A percentile compares a stretch with the other conserved stretches of the same genome.
Conservation (phyloP, 371 early-diverging fungal genomes). For the Circinella umbellata region DNA sequence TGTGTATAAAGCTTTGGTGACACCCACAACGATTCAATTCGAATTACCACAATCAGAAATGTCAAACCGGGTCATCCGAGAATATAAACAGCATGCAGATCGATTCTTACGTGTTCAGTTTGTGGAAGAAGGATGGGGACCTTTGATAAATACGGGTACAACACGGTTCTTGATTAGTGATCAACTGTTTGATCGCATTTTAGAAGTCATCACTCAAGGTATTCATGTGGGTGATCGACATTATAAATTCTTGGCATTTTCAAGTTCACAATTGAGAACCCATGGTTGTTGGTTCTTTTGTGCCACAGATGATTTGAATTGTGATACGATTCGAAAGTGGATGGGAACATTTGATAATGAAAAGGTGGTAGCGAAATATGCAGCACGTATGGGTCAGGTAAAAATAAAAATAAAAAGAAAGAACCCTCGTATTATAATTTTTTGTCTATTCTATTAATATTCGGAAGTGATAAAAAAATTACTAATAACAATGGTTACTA, state of each 20-base stretch:
- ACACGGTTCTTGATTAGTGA: conserved; percentile 15
- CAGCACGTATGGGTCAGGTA: conserved; percentile 68
- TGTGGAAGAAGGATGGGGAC: conserved; percentile 59
- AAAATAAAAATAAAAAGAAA: background rate
- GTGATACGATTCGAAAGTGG: conserved; percentile 55
- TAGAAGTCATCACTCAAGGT: conserved; percentile 51
- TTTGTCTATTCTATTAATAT: too few species aligned
- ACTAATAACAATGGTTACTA: too few species aligned
- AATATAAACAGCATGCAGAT: conserved; percentile 49
- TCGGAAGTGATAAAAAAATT: too few species aligned
- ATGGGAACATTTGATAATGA: conserved; percentile 73
- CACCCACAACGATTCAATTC: conserved; percentile 63
- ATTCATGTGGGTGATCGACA: conserved; percentile 56
- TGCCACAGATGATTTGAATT: conserved; percentile 31
- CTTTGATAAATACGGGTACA: conserved; percentile 31
- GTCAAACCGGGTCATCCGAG: conserved; percentile 64
- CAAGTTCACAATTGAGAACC: conserved; percentile 60
- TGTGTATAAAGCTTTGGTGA: conserved; percentile 46
- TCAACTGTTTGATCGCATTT: conserved; percentile 47
- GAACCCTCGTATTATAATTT: too few species aligned
- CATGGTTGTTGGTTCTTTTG: conserved; percentile 78
- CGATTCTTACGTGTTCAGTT: conserved; percentile 71
- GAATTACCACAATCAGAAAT: conserved; percentile 58
- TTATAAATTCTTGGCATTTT: conserved; percentile 76
- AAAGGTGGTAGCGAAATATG: conserved; percentile 62